Conservation (phyloP, 257 asterid species). For the Nicotiana tomentosiformis region DNA sequence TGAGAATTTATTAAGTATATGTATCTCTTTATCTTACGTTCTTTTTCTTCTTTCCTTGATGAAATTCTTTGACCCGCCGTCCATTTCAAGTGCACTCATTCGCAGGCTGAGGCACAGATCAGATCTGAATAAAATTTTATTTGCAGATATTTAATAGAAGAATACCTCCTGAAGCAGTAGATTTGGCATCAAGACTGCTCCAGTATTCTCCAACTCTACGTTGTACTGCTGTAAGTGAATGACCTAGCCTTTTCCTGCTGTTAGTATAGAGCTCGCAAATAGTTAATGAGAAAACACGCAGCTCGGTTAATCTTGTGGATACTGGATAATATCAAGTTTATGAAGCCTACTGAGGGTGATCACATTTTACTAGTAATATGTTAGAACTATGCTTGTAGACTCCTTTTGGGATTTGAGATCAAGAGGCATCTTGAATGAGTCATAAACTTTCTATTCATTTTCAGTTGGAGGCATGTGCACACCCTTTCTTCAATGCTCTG, state of each 20-base stretch:
- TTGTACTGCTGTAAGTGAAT: conserved; percentile 65
- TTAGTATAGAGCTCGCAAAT: not conserved
- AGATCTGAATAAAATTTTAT: not conserved
- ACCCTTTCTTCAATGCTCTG: conserved; percentile 65
- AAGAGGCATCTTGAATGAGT: not conserved
- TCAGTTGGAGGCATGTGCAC: conserved; percentile 62
- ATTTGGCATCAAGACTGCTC: conserved; percentile 71
- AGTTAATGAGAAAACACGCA: not conserved
- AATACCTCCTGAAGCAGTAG: conserved; percentile 80
- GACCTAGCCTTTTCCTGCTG: not conserved
- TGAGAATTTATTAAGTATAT: not conserved
- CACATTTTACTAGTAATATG: not conserved
- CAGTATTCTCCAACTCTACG: conserved; percentile 83
- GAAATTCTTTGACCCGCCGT: not conserved
- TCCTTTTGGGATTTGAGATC: not conserved
- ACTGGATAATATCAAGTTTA: not conserved
- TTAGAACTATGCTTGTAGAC: not conserved
- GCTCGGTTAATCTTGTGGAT: not conserved
- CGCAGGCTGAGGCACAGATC: not conserved
- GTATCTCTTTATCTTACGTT: not conserved
- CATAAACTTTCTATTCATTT: conserved; percentile 1
- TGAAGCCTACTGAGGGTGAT: not conserved
- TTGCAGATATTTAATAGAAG: conserved; percentile 70
- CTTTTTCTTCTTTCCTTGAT: not conserved
- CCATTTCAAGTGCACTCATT: not conserved